Evolutionary conservation across 495 filamentous ascomycete genomes (phyloP), one percentile per base, ranked within the genome.

Genomic region (Penicillium coprophilum): DNA sequence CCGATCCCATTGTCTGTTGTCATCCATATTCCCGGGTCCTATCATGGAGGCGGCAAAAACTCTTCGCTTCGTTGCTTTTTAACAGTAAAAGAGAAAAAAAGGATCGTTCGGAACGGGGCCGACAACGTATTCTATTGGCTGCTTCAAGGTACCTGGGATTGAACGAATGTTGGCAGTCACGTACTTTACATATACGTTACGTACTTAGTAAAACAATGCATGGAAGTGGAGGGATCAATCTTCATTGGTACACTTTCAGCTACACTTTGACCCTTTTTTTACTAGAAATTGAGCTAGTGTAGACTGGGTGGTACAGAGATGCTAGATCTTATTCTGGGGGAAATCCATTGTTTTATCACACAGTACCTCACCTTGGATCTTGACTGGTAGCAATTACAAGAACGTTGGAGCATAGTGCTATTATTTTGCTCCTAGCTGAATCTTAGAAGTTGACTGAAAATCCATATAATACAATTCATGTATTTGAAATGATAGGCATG

Each of bases 191-290:
- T 55, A 30, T 44, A 38, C 43, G 9, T 27, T 24, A 32, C 11
- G 17, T 36, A 48, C 28, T 54, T 45, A 27, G 52, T 39, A 51
- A 41, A 32, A 34, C 36, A 11, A 27, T 27, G 24, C 24, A 38
- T 47, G 60, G 51, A 62, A 55, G 55, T 46, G 17, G 12, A 58
- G 24, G 59, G 55, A 62, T 54, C 40, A 32, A 47, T 43, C 15
- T 31, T 50, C 19, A 62, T 58, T 58, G 55, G 59, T 52, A 45
- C 36, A 36, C 1, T 6, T 36, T 56, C 27, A n/a, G 27, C 6
- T 12, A 4, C 17, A 46, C 24, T 27, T 27, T 27, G 24, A 27
- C 24, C 24, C 15, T 19, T 27, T 24, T 44, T 34, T 32, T 5
- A 6, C 12, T 34, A n/a, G n/a, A 31, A 10, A 31, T 31, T 32